Base-by-base conservation (phyloP, 163 green algal genomes). In the Volvox carteri region DNA sequence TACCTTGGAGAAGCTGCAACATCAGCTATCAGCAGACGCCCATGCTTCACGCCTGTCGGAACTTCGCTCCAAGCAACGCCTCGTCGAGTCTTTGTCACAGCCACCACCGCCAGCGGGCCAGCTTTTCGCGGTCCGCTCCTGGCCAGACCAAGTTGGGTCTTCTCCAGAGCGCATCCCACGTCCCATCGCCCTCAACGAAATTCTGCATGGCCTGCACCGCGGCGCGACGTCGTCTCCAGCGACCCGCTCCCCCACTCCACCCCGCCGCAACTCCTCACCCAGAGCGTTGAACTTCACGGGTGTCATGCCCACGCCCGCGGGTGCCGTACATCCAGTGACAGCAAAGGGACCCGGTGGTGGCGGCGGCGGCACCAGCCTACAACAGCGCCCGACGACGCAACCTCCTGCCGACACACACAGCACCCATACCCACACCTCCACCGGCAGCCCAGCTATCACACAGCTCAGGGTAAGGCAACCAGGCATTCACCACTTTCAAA, bases 181-280 rank as follows among this genome's bases (percentile, higher is more conserved):
- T 35, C 77, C 77, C 77, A 85, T 85, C 21, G 19, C 37, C 16
- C 50, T 85, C 6, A 73, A 85, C 37, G 77, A 85, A 39, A 62
- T 85, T 35, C 37, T 85, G 52, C 77, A 35, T 9, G 77, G 52
- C 77, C 52, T 85, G 7, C 30, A 33, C 16, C 75, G 50, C 50
- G n/a, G n/a, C n/a, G n/a, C n/a, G n/a, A 46, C 75, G 14, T 21
- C 75, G 1, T 70, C 75, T 4, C 50, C 75, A 68, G 6, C n/a
- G 11, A 12, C 73, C 44, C 25, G 42, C 23, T 44, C 73, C 8
- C 25, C 73, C 46, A 44, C 70, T 12, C 73, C 73, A 19, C 60
- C 78, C 18, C 42, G 48, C 14, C 60, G 60, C 35, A 54, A 35
- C 25, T 30, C 78, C 1, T 86, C 79, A 0, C 79, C 79, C 14